Conservation (phyloP, 495 filamentous ascomycete species). For the Pseudevernia furfuracea region DNA sequence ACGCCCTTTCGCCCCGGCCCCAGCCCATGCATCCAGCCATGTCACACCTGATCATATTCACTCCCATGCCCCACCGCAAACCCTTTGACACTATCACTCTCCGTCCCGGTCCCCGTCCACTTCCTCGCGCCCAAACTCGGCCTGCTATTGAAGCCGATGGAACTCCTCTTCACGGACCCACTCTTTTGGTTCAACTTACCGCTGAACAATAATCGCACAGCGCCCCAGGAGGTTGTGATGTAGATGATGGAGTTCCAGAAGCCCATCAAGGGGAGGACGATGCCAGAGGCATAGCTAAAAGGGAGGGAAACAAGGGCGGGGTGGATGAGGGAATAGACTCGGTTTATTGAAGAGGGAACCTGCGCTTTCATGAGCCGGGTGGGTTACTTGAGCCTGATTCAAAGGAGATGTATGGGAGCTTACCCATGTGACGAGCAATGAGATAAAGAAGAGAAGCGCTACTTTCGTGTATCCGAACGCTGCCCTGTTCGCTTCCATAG, state of each 20-base stretch:
- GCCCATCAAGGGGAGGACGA: conserved; percentile 76
- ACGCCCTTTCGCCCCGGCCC: not conserved
- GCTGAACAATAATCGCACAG: conserved; percentile 12
- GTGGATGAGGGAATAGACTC: conserved; percentile 60
- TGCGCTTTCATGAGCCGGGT: conserved; percentile 18
- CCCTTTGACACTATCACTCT: conserved; percentile 6
- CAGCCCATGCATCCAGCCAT: not conserved
- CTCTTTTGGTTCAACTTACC: not conserved
- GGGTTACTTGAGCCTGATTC: conserved; percentile 3
- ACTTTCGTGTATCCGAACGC: conserved; percentile 77
- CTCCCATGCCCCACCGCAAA: not conserved
- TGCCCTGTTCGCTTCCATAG: conserved; percentile 32
- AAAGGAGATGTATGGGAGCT: not conserved
- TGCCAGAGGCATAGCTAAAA: conserved; percentile 60
- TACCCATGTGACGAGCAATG: conserved; percentile 75
- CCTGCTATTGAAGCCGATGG: not conserved
- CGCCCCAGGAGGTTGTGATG: conserved; percentile 47
- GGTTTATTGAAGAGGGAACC: conserved; percentile 73
- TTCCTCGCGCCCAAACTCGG: not conserved
- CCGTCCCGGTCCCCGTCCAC: conserved; percentile 6
- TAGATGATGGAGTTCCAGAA: conserved; percentile 92
- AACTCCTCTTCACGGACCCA: not conserved
- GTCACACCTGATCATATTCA: conserved; percentile 8
- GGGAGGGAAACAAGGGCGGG: conserved; percentile 45
- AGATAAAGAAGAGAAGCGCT: conserved; percentile 73